Percentiles rank a stretch among this genome's conserved stretches.
Evolutionary conservation across 352 stramenopile genomes (phyloP).

Genomic region (Phytophthora kernoviae): DNA sequence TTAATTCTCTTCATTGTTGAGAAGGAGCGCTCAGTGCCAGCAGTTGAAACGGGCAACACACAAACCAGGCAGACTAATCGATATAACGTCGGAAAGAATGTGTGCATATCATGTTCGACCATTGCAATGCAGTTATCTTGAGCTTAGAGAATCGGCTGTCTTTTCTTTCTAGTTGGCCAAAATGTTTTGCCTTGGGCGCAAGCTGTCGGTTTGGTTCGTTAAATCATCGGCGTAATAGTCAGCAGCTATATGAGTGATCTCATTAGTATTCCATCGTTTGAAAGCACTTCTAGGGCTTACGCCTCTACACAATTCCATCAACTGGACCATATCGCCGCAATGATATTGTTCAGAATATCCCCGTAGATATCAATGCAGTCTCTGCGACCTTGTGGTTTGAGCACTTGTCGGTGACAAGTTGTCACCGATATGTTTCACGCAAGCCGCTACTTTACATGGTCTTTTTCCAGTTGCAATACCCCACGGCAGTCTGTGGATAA

Average conservation of each 20-base stretch:
- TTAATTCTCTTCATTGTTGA: constrained; percentile 13
- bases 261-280: neutral
- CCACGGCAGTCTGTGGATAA: neutral
- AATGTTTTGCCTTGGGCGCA: neutral
- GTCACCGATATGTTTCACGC: neutral
- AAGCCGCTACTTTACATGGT: constrained; percentile 1
- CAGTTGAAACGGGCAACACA: constrained; percentile 4
- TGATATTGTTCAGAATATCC: neutral
- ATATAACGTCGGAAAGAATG: neutral
- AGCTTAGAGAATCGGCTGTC: neutral
- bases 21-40: constrained; percentile 8
- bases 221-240: neutral
- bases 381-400: neutral
- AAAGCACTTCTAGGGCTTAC: neutral
- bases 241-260: neutral
- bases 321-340: neutral
- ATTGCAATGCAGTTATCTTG: neutral
- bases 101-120: neutral
- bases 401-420: no score
- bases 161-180: neutral
- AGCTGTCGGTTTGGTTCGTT: neutral
- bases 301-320: neutral
- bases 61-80: constrained; percentile 6
- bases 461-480: constrained; percentile 4
- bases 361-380: neutral